Evolutionary conservation across 225 moss, liverwort and hornwort species (phyloP), one percentile per base, ranked within the genome.

Genomic region (Lunularia cruciata): DNA sequence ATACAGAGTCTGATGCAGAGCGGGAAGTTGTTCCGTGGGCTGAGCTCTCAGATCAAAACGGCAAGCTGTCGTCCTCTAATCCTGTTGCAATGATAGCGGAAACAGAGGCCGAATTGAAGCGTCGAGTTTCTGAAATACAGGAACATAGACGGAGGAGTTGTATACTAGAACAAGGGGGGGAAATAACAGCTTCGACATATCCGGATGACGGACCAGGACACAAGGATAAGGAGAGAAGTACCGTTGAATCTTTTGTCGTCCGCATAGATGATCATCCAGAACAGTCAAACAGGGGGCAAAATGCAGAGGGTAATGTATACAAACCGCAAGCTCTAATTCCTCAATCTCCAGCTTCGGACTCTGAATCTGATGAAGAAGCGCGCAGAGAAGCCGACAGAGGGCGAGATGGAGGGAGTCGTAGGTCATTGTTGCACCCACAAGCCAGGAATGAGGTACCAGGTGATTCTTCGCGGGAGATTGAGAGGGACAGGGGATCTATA

Each of bases 1-100:
- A 75, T 57, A 48, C 66, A 5, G 79, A 80, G 23, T 80, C 75
- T 5, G 79, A 75, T 57, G 47, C 54, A 30, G 75, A 79, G 39
- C 55, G 48, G 6, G 79, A 72, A 68, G 45, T 20, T 45, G 75
- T 67, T 20, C n/a, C n/a, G n/a, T 52, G 63, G 75, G 60, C 47
- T 37, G 79, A 74, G 19, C 59, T 40, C 42, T 39, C 53, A 38
- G 37, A 22, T 60, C 71, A 72, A 40, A 62, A 61, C 57, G 67
- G 67, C 38, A 67, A 66, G 33, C 46, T 32, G 47, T 18, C 23
- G 34, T 60, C 58, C 30, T 3, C 69, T 25, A 20, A 40, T 11
- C 49, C 71, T 31, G 46, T 37, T 4, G 60, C 16, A 1, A 60
- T 57, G 59, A 57, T 59, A 20, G 45, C 60, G 8, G 60, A 60